Conservation (phyloP, 352 stramenopile genomes). For the Pelagophyceae sp. region DNA sequence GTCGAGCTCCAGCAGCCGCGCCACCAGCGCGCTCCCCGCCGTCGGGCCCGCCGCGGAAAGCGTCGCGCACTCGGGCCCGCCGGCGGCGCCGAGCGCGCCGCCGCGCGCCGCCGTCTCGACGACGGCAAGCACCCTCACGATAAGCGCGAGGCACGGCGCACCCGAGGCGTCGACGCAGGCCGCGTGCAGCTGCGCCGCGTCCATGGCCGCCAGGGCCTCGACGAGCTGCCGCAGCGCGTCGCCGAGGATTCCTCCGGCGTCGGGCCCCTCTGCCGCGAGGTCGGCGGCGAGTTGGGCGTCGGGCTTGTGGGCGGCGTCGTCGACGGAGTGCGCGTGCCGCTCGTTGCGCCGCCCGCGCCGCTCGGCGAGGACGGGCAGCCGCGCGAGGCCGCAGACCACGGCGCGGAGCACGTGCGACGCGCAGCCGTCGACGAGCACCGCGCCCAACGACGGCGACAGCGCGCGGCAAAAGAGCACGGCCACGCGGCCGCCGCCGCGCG, state of each 20-base stretch:
- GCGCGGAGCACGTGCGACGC: not conserved
- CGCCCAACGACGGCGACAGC: not conserved
- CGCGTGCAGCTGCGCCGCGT: not conserved
- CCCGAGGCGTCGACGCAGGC: not conserved
- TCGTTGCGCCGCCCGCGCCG: not conserved
- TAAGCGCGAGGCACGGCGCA: not conserved
- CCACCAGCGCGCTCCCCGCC: not conserved
- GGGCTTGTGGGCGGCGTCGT: not conserved
- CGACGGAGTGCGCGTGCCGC: not conserved
- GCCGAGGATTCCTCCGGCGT: not conserved
- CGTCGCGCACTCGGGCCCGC: too few relatives aligned
- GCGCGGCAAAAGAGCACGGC: not conserved
- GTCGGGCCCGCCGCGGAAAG: not conserved
- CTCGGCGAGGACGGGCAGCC: not conserved
- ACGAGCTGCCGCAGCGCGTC: not conserved
- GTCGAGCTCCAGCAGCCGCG: not conserved
- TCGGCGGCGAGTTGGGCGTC: not conserved
- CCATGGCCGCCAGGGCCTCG: not conserved
- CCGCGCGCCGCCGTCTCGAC: not conserved
- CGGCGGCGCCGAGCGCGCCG: not conserved
- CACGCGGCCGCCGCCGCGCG: not conserved
- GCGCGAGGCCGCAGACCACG: not conserved
- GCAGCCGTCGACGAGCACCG: not conserved
- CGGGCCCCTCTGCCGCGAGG: not conserved
- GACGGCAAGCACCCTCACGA: not conserved